Conservation (phyloP, 2,329 filamentous ascomycete genomes). For the Cephalotrichum gorgonifer region DNA sequence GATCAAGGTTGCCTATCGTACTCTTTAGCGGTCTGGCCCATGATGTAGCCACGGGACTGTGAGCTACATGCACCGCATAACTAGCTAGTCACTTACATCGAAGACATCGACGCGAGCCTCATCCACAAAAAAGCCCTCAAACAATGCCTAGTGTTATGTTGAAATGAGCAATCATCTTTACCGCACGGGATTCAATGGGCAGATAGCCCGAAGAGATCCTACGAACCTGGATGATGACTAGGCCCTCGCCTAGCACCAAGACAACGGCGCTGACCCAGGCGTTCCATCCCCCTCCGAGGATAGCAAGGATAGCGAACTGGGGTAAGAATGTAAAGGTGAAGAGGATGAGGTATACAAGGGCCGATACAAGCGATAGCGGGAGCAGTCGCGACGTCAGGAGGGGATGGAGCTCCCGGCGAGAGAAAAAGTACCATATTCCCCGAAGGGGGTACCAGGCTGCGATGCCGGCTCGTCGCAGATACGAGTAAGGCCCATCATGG, state of each 20-base stretch:
- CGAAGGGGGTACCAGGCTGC: slow-evolving; percentile 48
- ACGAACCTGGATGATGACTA: slow-evolving; percentile 50
- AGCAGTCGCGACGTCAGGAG: slow-evolving; percentile 69
- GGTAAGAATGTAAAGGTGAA: slow-evolving; percentile 85
- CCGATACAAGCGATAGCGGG: slow-evolving; percentile 70
- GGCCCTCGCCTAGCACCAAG: slow-evolving; percentile 72
- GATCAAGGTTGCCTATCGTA: slow-evolving; percentile 56
- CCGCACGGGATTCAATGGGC: background rate
- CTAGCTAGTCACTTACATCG: slow-evolving; percentile 53
- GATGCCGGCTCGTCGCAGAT: slow-evolving; percentile 12
- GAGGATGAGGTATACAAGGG: slow-evolving; percentile 72
- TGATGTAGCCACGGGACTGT: background rate
- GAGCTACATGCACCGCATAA: no score
- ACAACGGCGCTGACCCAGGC: slow-evolving; percentile 89
- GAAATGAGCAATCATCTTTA: background rate
- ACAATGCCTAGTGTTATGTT: slow-evolving; percentile 35
- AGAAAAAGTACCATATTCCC: slow-evolving; percentile 74
- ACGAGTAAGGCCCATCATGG: slow-evolving; percentile 1
- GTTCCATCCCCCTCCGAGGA: slow-evolving; percentile 69
- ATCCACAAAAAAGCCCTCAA: slow-evolving; percentile 74
- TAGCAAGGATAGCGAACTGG: slow-evolving; percentile 75
- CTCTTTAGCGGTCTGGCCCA: background rate
- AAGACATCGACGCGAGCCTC: slow-evolving; percentile 73
- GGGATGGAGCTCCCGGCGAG: slow-evolving; percentile 72
- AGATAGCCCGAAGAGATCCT: background rate